phyloP scores from a whole-genome alignment of 2,329 filamentous ascomycete genomes.

The Penicillium sp. region DNA sequence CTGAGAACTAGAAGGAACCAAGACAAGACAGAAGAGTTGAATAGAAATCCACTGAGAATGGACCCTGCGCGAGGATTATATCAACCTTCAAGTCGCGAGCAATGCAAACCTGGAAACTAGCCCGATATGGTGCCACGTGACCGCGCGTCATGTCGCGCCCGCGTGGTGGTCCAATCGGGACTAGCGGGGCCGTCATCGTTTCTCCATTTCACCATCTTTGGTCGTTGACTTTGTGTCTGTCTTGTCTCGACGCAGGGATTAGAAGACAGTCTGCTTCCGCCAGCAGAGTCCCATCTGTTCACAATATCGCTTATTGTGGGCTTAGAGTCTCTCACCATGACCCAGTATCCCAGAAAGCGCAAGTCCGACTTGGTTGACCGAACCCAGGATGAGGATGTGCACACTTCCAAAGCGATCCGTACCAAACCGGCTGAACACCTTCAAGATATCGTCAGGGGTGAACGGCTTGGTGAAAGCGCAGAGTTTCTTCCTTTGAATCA shows the following conservation, averaged over 20 bases:
- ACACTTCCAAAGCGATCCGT: conserved; percentile 7
- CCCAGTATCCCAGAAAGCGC: conserved; percentile 11
- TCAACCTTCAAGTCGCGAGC: too few species aligned
- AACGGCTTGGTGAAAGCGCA: conserved; percentile 30
- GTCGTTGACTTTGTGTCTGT: too few species aligned
- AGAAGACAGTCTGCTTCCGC: too few species aligned
- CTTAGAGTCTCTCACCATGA: conserved; percentile 7
- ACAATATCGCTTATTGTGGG: background rate
- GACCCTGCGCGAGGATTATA: too few species aligned
- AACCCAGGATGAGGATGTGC: conserved; percentile 9
- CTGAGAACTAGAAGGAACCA: background rate
- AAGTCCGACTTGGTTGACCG: conserved; percentile 10
- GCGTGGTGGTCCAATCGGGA: conserved; percentile 5
- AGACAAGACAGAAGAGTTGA: background rate
- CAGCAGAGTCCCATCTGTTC: too few species aligned
- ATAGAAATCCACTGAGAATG: too few species aligned
- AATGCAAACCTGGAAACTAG: too few species aligned
- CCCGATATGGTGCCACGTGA: conserved; percentile 4
- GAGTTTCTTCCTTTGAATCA: conserved; percentile 35
- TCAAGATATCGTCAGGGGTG: conserved; percentile 15
- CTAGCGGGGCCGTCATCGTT: conserved; percentile 1
- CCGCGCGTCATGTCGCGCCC: conserved; percentile 2
- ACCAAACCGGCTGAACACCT: background rate
- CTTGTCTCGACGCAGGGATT: too few species aligned
- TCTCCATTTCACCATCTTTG: background rate